These are phyloP conservation scores for Nakaseomyces glabratus DNA, from an alignment of 1,139 yeast genomes.

Conservation along the genomic window DNA sequence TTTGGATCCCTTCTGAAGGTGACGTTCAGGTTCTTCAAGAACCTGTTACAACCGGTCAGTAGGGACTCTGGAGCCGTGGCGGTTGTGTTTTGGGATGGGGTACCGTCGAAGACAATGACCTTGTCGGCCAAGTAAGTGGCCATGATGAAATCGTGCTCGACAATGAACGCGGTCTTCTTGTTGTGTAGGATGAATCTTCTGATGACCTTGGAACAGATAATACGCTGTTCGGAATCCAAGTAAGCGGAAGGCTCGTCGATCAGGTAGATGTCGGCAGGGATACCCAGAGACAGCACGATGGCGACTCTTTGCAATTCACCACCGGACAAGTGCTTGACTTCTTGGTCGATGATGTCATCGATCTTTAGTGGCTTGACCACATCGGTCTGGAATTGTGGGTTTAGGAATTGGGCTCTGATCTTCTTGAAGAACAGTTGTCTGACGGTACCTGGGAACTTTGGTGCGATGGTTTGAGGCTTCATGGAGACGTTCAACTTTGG, in stretches of 20 bases:
- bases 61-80: slow-evolving; percentile 88
- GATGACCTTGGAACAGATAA: slow-evolving; percentile 94
- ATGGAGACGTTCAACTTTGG: slow-evolving; percentile 88
- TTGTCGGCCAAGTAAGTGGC: slow-evolving; percentile 98
- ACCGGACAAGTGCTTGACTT: slow-evolving; percentile 95
- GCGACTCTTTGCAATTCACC: slow-evolving; percentile 99
- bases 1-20: slow-evolving; percentile 99
- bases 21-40: slow-evolving; percentile 92
- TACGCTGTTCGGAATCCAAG: slow-evolving; percentile 98
- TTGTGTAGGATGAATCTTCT: slow-evolving; percentile 94
- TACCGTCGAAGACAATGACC: slow-evolving; percentile 95
- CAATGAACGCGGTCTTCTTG: slow-evolving; percentile 94
- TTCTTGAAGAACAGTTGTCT: slow-evolving; percentile 95
- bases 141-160: slow-evolving; percentile 99
- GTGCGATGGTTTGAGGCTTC: slow-evolving; percentile 99
- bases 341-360: slow-evolving; percentile 92
- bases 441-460: slow-evolving; percentile 96
- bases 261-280: slow-evolving; percentile 89
- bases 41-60: slow-evolving; percentile 92
- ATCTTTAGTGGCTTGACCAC: slow-evolving; percentile 91
- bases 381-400: slow-evolving; percentile 97
- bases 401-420: slow-evolving; percentile 86
- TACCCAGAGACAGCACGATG: slow-evolving; percentile 86
- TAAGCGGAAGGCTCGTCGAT: slow-evolving; percentile 99
- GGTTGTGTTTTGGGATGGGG: slow-evolving; percentile 71